phyloP scores from a whole-genome alignment of 2,329 filamentous ascomycete species.

The Colletotrichum noveboracense region DNA sequence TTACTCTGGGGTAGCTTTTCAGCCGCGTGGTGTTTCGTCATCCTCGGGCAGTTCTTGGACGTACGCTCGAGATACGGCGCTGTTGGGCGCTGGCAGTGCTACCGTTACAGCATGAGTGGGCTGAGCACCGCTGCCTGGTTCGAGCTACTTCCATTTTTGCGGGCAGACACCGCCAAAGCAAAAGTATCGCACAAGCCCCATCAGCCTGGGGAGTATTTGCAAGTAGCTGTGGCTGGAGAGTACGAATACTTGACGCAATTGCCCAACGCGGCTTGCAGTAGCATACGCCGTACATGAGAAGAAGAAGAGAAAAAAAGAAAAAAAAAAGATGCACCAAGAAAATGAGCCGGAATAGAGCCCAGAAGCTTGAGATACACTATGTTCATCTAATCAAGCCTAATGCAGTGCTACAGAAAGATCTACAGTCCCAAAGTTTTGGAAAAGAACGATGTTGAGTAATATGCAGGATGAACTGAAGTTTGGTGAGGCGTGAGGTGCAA shows the following conservation, averaged over 20 bases:
- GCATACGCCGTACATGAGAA: not conserved
- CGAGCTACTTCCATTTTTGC: slow-evolving; percentile 10
- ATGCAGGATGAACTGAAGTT: not conserved
- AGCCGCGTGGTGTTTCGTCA: slow-evolving; percentile 23
- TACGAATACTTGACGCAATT: not conserved
- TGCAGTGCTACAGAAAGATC: not conserved
- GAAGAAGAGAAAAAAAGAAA: not conserved
- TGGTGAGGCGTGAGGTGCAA: not conserved
- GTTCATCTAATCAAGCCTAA: not conserved
- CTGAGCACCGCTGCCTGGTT: not conserved
- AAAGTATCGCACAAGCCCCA: not conserved
- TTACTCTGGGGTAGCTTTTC: slow-evolving; percentile 14
- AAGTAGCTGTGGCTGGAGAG: not conserved
- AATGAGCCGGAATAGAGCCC: not conserved
- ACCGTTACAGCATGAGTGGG: slow-evolving; percentile 7
- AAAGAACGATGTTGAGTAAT: not conserved
- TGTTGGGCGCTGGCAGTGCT: slow-evolving; percentile 13
- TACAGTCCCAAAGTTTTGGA: not conserved
- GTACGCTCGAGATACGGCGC: not conserved
- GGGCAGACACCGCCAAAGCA: not conserved
- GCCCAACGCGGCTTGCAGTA: not conserved
- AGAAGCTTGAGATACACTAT: not conserved
- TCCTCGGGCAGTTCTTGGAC: slow-evolving; percentile 11
- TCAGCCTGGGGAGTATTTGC: not conserved
- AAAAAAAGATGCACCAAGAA: not conserved